These are phyloP conservation scores for Elongisporangium anandrum DNA, from an alignment of 352 stramenopile species.

Conservation along the genomic window DNA sequence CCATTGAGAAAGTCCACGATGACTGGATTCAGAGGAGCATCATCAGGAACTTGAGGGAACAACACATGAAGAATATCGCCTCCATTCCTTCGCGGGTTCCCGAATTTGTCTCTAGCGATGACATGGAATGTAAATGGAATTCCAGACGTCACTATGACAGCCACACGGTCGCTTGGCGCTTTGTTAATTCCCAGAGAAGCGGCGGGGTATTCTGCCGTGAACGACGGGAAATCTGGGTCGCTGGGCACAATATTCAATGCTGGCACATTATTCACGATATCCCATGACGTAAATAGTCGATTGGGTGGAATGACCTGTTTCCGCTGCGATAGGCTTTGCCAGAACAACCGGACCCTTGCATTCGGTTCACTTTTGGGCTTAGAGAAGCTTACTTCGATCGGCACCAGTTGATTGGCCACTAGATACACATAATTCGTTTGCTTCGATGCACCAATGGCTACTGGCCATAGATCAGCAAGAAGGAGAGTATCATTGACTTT, in stretches of 20 bases:
- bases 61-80: slow-evolving; percentile 35
- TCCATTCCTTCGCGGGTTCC: slow-evolving; percentile 26
- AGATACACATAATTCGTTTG: slow-evolving; percentile 15
- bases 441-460: slow-evolving; percentile 7
- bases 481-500: slow-evolving; percentile 11
- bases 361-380: slow-evolving; percentile 31
- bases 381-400: slow-evolving; percentile 44
- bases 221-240: slow-evolving; percentile 19
- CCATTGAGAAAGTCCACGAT: slow-evolving; percentile 34
- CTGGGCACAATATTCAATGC: slow-evolving; percentile 32
- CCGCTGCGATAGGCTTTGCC: slow-evolving; percentile 49
- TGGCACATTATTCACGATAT: slow-evolving; percentile 54
- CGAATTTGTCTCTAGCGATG: slow-evolving; percentile 31
- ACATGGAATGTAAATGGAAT: slow-evolving; percentile 24
- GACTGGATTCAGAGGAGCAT: slow-evolving; percentile 7
- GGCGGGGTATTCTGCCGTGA: slow-evolving; percentile 29
- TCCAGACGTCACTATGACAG: slow-evolving; percentile 13
- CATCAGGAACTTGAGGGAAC: slow-evolving; percentile 22
- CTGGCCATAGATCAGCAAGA: slow-evolving; percentile 16
- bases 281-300: slow-evolving; percentile 47
- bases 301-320: slow-evolving; percentile 34
- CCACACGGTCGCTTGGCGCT: background rate
- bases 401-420: slow-evolving; percentile 28
- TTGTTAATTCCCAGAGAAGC: background rate
- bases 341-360: slow-evolving; percentile 34